A percentile compares a stretch with the other conserved stretches of the same genome.
phyloP scores from a whole-genome alignment of 164 flowering plant genomes.

The Cinnamomum chago region DNA sequence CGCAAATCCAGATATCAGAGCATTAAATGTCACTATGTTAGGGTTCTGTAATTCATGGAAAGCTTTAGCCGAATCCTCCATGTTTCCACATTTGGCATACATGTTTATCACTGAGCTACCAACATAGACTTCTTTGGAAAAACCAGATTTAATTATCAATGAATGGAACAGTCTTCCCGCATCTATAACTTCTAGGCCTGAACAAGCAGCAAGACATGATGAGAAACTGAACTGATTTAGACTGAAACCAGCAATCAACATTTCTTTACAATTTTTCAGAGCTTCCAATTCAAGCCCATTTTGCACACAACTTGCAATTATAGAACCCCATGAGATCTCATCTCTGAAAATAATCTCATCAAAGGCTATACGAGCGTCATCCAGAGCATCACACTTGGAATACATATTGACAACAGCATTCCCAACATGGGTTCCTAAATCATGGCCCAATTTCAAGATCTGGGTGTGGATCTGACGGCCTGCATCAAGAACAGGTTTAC shows the following conservation, averaged over 20 bases:
- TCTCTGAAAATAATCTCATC: background rate
- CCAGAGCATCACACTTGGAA: background rate
- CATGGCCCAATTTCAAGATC: background rate
- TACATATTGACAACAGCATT: background rate
- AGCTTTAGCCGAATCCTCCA: background rate
- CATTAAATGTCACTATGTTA: background rate
- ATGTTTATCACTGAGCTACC: background rate
- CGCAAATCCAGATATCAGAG: background rate
- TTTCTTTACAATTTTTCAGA: background rate
- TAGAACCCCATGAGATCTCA: background rate
- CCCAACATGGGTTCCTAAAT: background rate
- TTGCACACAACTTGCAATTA: background rate
- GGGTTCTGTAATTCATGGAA: background rate
- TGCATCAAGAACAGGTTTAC: background rate
- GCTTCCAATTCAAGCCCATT: background rate
- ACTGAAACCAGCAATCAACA: background rate
- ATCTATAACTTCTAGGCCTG: background rate
- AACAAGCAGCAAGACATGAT: background rate
- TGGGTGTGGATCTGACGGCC: background rate
- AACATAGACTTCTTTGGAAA: background rate
- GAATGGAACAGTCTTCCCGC: background rate
- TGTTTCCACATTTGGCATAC: background rate
- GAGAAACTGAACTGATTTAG: background rate
- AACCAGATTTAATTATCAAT: background rate
- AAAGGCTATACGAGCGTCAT: background rate